These are phyloP conservation scores for Xylogone sp. DNA, from an alignment of 2,329 filamentous ascomycete genomes.

Conservation along the genomic window DNA sequence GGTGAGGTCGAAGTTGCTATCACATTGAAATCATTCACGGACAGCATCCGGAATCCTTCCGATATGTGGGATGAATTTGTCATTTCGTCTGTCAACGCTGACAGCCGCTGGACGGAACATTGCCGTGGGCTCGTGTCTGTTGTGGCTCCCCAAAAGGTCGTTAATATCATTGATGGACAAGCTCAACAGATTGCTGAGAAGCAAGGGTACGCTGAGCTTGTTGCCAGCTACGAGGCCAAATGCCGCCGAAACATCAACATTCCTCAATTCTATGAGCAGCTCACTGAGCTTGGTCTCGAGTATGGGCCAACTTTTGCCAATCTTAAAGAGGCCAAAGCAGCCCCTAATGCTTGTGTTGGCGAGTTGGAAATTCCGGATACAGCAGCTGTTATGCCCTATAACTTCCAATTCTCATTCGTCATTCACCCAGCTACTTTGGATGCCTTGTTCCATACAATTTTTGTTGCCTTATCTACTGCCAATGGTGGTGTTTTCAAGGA, in stretches of 20 bases:
- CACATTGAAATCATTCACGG: slow-evolving; percentile 32
- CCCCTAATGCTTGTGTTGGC: slow-evolving; percentile 26
- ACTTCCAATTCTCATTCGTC: slow-evolving; percentile 26
- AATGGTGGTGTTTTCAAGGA: slow-evolving; percentile 16
- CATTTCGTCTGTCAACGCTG: slow-evolving; percentile 49
- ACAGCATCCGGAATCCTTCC: slow-evolving; percentile 37
- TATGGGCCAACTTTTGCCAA: slow-evolving; percentile 52
- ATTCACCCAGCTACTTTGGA: slow-evolving; percentile 33
- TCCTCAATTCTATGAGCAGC: slow-evolving; percentile 39
- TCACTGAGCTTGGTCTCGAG: slow-evolving; percentile 41
- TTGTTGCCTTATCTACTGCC: slow-evolving; percentile 28
- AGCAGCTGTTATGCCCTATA: slow-evolving; percentile 36
- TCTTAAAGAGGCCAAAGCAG: slow-evolving; percentile 41
- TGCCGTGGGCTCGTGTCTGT: slow-evolving; percentile 18
- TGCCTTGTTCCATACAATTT: neutral
- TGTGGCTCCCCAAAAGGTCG: slow-evolving; percentile 7
- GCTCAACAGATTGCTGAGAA: slow-evolving; percentile 10
- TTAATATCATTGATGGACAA: slow-evolving; percentile 17
- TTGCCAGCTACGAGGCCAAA: slow-evolving; percentile 25
- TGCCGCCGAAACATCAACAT: slow-evolving; percentile 26
- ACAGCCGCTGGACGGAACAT: slow-evolving; percentile 49
- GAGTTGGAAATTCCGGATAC: slow-evolving; percentile 40
- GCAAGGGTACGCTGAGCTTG: slow-evolving; percentile 27
- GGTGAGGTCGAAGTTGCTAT: slow-evolving; percentile 44
- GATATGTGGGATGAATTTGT: slow-evolving; percentile 52